Base-by-base conservation (phyloP, 176 grass and related monocot genomes). In the Puya raimondii region DNA sequence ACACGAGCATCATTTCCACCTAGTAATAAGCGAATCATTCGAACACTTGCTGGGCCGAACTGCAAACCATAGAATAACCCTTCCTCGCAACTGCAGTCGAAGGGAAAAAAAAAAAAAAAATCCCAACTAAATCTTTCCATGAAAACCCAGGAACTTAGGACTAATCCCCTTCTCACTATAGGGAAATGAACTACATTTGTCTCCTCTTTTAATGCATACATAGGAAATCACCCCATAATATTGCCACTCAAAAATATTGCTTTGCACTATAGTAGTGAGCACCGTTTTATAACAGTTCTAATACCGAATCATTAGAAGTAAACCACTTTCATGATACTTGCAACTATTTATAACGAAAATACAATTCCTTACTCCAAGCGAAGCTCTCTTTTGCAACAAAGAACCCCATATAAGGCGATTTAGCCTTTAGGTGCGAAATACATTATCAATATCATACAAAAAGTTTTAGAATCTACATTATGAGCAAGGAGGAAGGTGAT, bases 1-100 rank as follows among this genome's bases (percentile, higher is more conserved):
- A 51, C 48, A 69, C 2, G 18, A 33, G 11, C 47, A 51, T 51
- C 67, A 3, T 23, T 51, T 51, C 67, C 67, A 48, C 67, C 67
- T 18, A 69, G 20, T 49, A 47, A 15, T 50, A 69, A 15, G 3
- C 47, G 47, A 16, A 69, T 12, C 67, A 51, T 69, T 1, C 16
- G 67, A 50, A 69, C n/a, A 16, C 10, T 12, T 0, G 27, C 14
- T 33, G 6, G 64, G 23, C 15, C 8, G 0, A 66, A 27, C 47
- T 66, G 25, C 23, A 66, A 66, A 14, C 64, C 64, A 66, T 48
- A 66, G 64, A 66, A 66, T 27, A 42, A 12, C 10, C 67, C 48
- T 50, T 69, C 48, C 47, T 51, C 67, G 21, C 20, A 20, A 12
- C 48, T 69, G 42, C 47, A 69, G 18, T 17, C 54, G 14, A 47